Evolutionary conservation across 805 yeast genomes (phyloP).

Genomic region (Candida qinlingensis): DNA sequence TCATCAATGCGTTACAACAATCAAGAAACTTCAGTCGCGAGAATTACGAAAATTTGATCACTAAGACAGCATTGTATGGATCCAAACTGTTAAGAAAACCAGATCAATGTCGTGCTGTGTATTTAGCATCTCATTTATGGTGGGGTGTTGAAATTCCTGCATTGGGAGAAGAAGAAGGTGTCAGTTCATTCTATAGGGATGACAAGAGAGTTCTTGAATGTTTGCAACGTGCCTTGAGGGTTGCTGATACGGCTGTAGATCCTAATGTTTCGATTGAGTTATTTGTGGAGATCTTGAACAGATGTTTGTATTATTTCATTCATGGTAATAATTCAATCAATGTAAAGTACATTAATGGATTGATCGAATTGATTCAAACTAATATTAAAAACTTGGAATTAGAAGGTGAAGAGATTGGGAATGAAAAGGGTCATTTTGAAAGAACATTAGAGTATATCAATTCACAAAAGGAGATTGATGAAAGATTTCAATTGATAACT

Average conservation of each 20-base stretch:
- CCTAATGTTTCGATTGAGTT: slow-evolving; percentile 65
- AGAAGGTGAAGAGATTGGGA: slow-evolving; percentile 19
- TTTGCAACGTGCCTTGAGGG: slow-evolving; percentile 78
- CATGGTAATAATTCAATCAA: slow-evolving; percentile 71
- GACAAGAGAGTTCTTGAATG: slow-evolving; percentile 85
- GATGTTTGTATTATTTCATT: slow-evolving; percentile 78
- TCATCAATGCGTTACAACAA: slow-evolving; percentile 47
- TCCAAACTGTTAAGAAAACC: slow-evolving; percentile 85
- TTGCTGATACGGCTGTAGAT: slow-evolving; percentile 94
- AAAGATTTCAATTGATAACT: slow-evolving; percentile 52
- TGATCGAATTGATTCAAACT: slow-evolving; percentile 74
- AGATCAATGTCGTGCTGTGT: slow-evolving; percentile 91
- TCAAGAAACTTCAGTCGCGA: slow-evolving; percentile 51
- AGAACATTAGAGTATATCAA: slow-evolving; percentile 68
- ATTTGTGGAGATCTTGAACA: slow-evolving; percentile 84
- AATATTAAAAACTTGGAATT: slow-evolving; percentile 35
- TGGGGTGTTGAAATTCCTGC: slow-evolving; percentile 71
- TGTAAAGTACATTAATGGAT: slow-evolving; percentile 72
- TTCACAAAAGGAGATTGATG: slow-evolving; percentile 65
- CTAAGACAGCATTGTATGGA: slow-evolving; percentile 82
- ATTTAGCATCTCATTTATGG: slow-evolving; percentile 87
- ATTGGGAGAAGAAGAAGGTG: slow-evolving; percentile 40
- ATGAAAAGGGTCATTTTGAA: slow-evolving; percentile 46
- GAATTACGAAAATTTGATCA: slow-evolving; percentile 75
- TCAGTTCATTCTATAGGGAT: slow-evolving; percentile 37